Base-by-base conservation (phyloP, 768 basidiomycete genomes). In the Lentinula boryana region DNA sequence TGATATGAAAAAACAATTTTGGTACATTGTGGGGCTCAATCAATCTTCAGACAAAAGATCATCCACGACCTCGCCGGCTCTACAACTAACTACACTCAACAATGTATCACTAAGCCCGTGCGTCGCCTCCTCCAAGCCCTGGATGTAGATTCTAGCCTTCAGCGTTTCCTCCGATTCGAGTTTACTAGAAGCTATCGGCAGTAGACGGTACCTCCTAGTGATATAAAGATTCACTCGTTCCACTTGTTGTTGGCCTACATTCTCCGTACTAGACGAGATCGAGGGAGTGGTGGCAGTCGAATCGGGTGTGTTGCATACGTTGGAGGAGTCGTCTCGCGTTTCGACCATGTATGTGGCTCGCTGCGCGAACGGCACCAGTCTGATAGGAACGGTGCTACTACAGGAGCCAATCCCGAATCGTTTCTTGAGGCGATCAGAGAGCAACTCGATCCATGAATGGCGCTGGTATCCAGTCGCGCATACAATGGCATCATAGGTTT, bases 391-490 rank as follows among this genome's bases (percentile, higher is more conserved):
- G 18, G 33, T 41, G 31, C 32, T 51, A 15, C 10, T 8, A 10
- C 6, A 66, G 62, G 13, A 60, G 49, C 66, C 61, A 31, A 79
- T 65, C 33, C 77, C 76, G 46, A 77, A 77, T 56, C 72, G 66
- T 60, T 70, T 68, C 27, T 72, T 76, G 60, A 81, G 63, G 44
- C 68, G 68, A 53, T 62, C 61, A 43, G 80, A 80, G 23, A 82
- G 66, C 36, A 82, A 67, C 31, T 74, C 67, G 50, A 78, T 63
- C 81, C 81, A 83, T 0, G 72, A 70, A n/a, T 74, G 70, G 31
- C 81, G 75, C 60, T 81, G 76, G 66, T 84, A 84, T 12, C 82
- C 83, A 10, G 83, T 84, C 2, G 80, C 82, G 67, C 78, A 82
- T 56, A 84, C 67, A 65, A 84, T 67, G 31, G 69, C 73, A 65